Evolutionary conservation across 2,329 filamentous ascomycete species (phyloP).

Genomic region (Pseudonectria foliicola): DNA sequence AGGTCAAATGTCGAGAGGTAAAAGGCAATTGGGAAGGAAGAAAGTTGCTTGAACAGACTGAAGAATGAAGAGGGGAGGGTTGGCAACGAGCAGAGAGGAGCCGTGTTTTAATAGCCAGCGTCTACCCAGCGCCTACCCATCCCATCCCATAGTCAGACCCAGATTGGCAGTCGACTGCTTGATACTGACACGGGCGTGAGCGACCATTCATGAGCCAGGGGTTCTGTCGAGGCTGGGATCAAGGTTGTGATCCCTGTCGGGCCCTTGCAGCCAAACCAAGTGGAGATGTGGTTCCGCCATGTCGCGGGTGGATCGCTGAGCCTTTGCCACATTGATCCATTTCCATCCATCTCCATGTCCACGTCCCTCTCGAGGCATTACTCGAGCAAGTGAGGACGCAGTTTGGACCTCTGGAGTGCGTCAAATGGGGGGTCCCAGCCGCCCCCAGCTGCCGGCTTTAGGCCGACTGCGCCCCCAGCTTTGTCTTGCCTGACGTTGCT

Average conservation of each 20-base stretch:
- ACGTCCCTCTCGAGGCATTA: too few species aligned
- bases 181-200: too few species aligned
- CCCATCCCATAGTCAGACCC: conserved; percentile 9
- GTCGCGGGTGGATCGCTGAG: conserved; percentile 12
- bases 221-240: conserved; percentile 13
- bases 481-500: too few species aligned
- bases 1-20: conserved; percentile 40
- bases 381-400: too few species aligned
- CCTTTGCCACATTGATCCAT: conserved; percentile 9
- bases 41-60: conserved; percentile 39
- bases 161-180: too few species aligned
- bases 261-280: conserved; percentile 16
- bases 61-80: conserved; percentile 26
- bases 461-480: too few species aligned
- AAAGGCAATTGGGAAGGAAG: conserved; percentile 30
- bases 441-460: too few species aligned
- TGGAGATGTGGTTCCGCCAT: conserved; percentile 12
- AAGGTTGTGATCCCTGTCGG: conserved; percentile 8
- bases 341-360: too few species aligned
- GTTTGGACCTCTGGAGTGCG: too few species aligned
- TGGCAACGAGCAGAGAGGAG: conserved; percentile 25
- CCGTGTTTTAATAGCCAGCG: conserved; percentile 41
- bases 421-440: too few species aligned
- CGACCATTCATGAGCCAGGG: conserved; percentile 15
- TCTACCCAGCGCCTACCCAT: conserved; percentile 7